These are phyloP conservation scores for Parathielavia hyrcaniae DNA, from an alignment of 495 filamentous ascomycete genomes.

Conservation along the genomic window DNA sequence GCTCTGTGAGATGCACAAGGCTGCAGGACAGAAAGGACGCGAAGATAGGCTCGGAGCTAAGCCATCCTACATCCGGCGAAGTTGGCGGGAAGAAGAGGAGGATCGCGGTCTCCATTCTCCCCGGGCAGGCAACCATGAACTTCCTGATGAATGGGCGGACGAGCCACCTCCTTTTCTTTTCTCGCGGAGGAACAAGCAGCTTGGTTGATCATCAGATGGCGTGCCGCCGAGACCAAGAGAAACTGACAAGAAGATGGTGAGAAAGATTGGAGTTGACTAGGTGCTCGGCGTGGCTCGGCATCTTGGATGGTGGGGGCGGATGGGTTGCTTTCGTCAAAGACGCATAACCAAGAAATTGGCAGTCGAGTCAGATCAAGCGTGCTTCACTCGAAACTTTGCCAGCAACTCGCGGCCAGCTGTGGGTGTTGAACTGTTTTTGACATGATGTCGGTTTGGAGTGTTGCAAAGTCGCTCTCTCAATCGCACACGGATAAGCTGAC, in stretches of 20 bases:
- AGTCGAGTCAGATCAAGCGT: no score
- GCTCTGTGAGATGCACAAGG: not conserved
- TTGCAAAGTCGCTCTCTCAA: not conserved
- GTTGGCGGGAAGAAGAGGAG: not conserved
- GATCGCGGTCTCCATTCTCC: not conserved
- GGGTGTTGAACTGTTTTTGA: no score
- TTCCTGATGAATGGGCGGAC: not conserved
- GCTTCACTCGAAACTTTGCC: no score
- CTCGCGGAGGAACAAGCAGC: not conserved
- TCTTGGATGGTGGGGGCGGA: not conserved
- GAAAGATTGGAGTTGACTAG: not conserved
- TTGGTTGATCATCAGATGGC: not conserved
- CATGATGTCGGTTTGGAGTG: not conserved
- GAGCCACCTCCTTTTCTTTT: not conserved
- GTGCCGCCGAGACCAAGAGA: not conserved
- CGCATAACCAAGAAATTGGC: no score
- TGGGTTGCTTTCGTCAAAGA: no score
- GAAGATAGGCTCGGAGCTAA: conserved; percentile 2
- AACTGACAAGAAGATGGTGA: not conserved
- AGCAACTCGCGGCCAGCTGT: no score
- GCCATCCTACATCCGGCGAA: not conserved
- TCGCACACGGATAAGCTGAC: conserved; percentile 17
- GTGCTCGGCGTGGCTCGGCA: not conserved
- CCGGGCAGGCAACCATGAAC: not conserved
- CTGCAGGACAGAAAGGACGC: not conserved